phyloP scores from a whole-genome alignment of 371 early-diverging fungal species.

The Fennellomyces sp. region DNA sequence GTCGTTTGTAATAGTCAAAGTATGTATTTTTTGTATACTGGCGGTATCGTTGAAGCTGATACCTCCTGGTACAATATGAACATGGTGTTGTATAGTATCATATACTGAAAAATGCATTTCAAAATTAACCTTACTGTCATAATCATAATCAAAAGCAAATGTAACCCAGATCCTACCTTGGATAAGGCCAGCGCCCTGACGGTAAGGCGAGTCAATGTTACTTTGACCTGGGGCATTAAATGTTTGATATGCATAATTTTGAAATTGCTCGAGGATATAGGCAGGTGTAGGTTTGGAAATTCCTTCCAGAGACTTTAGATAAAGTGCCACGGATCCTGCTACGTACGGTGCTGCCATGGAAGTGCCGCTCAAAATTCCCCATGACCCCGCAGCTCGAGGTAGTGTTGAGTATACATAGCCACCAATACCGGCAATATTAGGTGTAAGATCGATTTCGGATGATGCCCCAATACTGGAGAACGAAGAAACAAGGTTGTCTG shows the following conservation, averaged over 20 bases:
- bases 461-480: constrained; percentile 49
- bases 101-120: too few relatives aligned
- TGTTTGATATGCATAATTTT: constrained; percentile 48
- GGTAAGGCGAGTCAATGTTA: constrained; percentile 30
- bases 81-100: constrained; percentile 52
- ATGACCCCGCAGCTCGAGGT: constrained; percentile 52
- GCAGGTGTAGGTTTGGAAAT: constrained; percentile 11
- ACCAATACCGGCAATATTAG: constrained; percentile 69
- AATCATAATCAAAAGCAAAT: too few relatives aligned
- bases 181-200: constrained; percentile 76
- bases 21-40: constrained; percentile 36
- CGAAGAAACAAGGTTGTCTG: constrained; percentile 40
- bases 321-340: constrained; percentile 66
- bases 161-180: too few relatives aligned
- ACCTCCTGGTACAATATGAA: constrained; percentile 57
- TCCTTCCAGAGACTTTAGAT: constrained; percentile 32
- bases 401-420: constrained; percentile 72
- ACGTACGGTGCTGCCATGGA: constrained; percentile 76
- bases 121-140: too few relatives aligned
- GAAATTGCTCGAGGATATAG: constrained; percentile 32
- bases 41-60: constrained; percentile 68
- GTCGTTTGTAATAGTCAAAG: constrained; percentile 56
- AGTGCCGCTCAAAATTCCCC: constrained; percentile 62
- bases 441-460: constrained; percentile 35
- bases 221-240: constrained; percentile 13